phyloP scores from a whole-genome alignment of 2,329 filamentous ascomycete genomes.

The Fusarium hainanense region DNA sequence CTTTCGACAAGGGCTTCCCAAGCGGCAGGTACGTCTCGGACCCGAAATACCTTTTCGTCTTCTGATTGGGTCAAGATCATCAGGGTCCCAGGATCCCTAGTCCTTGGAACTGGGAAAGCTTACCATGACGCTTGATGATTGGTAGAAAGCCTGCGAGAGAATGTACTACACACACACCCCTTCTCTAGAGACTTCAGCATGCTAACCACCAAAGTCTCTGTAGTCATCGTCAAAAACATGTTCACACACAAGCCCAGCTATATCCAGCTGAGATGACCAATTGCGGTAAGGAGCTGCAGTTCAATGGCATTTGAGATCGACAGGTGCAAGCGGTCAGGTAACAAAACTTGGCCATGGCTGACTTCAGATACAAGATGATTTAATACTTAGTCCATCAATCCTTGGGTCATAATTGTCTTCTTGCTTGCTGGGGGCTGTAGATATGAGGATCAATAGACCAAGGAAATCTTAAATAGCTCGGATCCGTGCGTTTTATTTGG shows the following conservation, averaged over 20 bases:
- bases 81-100: slow-evolving; percentile 31
- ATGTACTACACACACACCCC: background rate
- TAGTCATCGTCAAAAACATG: background rate
- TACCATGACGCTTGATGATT: slow-evolving; percentile 18
- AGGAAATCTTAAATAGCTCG: background rate
- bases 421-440: background rate
- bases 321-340: background rate
- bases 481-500: background rate
- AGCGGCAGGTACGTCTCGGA: slow-evolving; percentile 36
- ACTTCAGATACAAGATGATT: background rate
- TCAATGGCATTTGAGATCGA: background rate
- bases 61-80: slow-evolving; percentile 24
- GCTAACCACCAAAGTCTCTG: background rate
- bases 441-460: background rate
- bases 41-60: background rate
- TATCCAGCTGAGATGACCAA: background rate
- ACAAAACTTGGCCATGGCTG: background rate
- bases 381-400: background rate
- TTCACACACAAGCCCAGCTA: background rate
- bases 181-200: background rate
- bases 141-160: slow-evolving; percentile 5
- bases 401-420: background rate
- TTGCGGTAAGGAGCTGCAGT: background rate
- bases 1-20: slow-evolving; percentile 31
- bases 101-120: slow-evolving; percentile 26